Base-by-base conservation (phyloP, 2,329 filamentous ascomycete species). In the Thielaviopsis ethacetica region DNA sequence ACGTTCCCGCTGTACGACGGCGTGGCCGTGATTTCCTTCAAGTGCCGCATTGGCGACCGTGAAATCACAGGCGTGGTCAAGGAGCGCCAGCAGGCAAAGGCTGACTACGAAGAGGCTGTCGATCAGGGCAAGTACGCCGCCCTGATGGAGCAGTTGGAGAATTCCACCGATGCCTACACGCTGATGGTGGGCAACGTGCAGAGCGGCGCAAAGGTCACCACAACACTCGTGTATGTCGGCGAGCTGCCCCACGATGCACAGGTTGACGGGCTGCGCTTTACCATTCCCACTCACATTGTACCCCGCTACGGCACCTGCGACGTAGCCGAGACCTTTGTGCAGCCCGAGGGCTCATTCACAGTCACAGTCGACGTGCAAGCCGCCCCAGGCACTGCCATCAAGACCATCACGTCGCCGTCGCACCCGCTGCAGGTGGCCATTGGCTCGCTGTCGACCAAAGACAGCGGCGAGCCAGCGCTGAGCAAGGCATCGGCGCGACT, bases 1-100 rank as follows among this genome's bases (percentile, higher is more conserved):
- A 76, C 76, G 0, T 89, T 90, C 62, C 86, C 86, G 0, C 73
- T 90, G 0, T 86, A 84, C 63, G 83, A 88, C 65, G 85, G 85
- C 10, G 82, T 86, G 17, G 84, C 80, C 6, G 81, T 90, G 0
- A 82, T 84, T 7, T 76, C 73, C 3, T 90, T 89, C 63, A 77
- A 73, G 4, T 88, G 84, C 69, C 78, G 73, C 15, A 74, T 89
- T 53, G 82, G 77, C 38, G 70, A 75, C 34, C 78, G 80, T 21
- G 72, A 79, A 17, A 79, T 87, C 63, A 73, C 73, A 2, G 85
- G 86, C 15, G 68, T 83, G 13, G 84, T 89, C 50, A 83, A 86
- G 66, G 81, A 86, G 64, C 82, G 79, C 58, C 72, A 78, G 12
- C 73, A 80, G 57, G 85, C 86, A 1, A 79, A 76, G 58, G 68